A percentile compares a stretch with the other conserved stretches of the same genome.
Evolutionary conservation across 2,329 filamentous ascomycete genomes (phyloP).

Genomic region (Microcera coccophila): DNA sequence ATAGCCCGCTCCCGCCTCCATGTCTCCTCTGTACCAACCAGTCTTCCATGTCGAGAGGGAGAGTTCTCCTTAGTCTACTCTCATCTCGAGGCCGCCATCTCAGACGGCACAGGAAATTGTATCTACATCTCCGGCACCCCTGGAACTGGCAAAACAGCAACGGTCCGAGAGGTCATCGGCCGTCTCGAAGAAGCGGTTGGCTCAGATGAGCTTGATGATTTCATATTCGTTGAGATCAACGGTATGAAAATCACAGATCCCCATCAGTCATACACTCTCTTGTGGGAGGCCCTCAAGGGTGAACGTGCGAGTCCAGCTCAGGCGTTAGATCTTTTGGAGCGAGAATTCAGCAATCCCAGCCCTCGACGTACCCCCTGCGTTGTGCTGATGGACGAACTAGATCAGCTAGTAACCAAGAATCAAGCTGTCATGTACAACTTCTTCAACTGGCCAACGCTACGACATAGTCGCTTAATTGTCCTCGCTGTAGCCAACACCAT

Average conservation of each 20-base stretch:
- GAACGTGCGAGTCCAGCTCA: conserved; percentile 90
- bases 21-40: conserved; percentile 86
- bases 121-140: conserved; percentile 99
- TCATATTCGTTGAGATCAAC: conserved; percentile 99
- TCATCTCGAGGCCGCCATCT: conserved; percentile 89
- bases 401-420: conserved; percentile 95
- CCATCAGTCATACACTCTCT: conserved; percentile 87
- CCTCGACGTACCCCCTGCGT: conserved; percentile 91
- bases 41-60: conserved; percentile 83
- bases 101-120: conserved; percentile 87
- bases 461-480: conserved; percentile 90
- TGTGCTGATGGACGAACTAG: conserved; percentile 96
- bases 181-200: conserved; percentile 83
- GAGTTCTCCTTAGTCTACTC: conserved; percentile 92
- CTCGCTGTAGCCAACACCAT: conserved; percentile 98
- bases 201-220: conserved; percentile 91
- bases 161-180: conserved; percentile 88
- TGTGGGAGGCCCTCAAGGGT: conserved; percentile 94
- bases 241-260: conserved; percentile 99
- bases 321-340: conserved; percentile 83
- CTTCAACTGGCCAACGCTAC: conserved; percentile 95
- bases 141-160: conserved; percentile 95
- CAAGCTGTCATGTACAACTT: conserved; percentile 99
- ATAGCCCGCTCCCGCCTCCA: conserved; percentile 84
- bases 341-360: conserved; percentile 87